Percentiles rank a stretch among this genome's conserved stretches.
Conservation (phyloP, 345 rosid species). For the Euphorbia pulcherrima region DNA sequence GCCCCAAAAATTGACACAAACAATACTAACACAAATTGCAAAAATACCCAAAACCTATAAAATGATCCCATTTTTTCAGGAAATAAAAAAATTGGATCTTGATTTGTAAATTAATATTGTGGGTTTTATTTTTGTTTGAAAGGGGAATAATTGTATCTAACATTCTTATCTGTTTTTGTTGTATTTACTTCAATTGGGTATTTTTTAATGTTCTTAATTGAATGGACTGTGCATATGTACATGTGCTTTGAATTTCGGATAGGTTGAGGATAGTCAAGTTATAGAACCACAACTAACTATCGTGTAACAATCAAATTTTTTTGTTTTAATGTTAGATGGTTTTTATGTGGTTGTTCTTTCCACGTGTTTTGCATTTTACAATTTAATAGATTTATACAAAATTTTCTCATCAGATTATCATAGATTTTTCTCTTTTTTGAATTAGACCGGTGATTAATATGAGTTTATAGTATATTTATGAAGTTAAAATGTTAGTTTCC, state of each 20-base stretch:
- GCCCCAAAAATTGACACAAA: neutral
- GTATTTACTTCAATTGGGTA: neutral
- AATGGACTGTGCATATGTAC: neutral
- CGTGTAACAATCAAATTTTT: neutral
- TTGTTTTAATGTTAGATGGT: neutral
- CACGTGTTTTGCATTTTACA: neutral
- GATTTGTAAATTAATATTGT: neutral
- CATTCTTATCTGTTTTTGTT: neutral
- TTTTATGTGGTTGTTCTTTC: neutral
- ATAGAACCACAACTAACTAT: neutral
- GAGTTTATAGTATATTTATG: no score
- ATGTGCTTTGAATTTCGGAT: neutral
- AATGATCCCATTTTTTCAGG: neutral
- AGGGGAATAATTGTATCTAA: neutral
- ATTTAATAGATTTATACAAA: no score
- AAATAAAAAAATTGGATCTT: neutral
- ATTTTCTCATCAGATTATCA: no score
- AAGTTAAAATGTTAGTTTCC: no score
- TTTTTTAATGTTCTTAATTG: neutral
- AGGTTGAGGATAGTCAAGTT: neutral
- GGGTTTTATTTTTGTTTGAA: no score
- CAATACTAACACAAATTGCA: neutral
- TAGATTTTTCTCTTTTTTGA: no score
- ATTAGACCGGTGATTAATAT: no score
- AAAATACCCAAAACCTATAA: neutral